Conservation (phyloP, 768 basidiomycete genomes). For the Suillus hirtellus region DNA sequence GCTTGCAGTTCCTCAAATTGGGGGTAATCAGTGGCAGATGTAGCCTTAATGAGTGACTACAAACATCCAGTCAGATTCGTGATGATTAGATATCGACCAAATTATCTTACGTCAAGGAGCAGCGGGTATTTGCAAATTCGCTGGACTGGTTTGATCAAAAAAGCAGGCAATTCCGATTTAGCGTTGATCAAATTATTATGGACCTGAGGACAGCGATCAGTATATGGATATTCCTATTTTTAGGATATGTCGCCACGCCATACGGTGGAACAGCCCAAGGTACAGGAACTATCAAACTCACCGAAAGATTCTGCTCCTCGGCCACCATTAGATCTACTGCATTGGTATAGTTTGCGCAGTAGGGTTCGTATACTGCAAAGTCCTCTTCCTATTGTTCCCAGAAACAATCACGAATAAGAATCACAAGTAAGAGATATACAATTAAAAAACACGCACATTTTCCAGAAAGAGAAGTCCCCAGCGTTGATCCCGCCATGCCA, state of each 20-base stretch:
- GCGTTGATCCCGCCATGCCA: slow-evolving; percentile 79
- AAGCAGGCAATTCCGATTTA: slow-evolving; percentile 90
- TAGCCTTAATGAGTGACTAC: slow-evolving; percentile 77
- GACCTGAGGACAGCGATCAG: slow-evolving; percentile 44
- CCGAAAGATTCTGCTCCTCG: slow-evolving; percentile 83
- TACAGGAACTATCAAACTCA: slow-evolving; percentile 43
- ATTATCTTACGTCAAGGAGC: slow-evolving; percentile 71
- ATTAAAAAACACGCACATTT: slow-evolving; percentile 58
- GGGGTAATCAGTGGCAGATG: slow-evolving; percentile 60
- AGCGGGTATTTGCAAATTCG: slow-evolving; percentile 98
- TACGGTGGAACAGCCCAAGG: slow-evolving; percentile 11
- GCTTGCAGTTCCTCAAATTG: slow-evolving; percentile 78
- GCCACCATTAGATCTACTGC: slow-evolving; percentile 83
- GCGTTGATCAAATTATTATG: slow-evolving; percentile 85
- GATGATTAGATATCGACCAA: slow-evolving; percentile 17
- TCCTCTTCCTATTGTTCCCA: slow-evolving; percentile 85
- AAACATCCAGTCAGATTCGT: slow-evolving; percentile 14
- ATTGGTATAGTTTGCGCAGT: slow-evolving; percentile 92
- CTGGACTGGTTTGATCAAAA: slow-evolving; percentile 98
- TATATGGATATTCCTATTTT: slow-evolving; percentile 25
- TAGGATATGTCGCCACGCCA: slow-evolving; percentile 25
- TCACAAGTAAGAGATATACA: slow-evolving; percentile 24
- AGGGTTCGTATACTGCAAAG: slow-evolving; percentile 95
- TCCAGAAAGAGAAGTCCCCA: slow-evolving; percentile 88
- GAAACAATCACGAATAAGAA: slow-evolving; percentile 10